These are phyloP conservation scores for Boehmeria nivea DNA, from an alignment of 306 rosid genomes.

Conservation along the genomic window DNA sequence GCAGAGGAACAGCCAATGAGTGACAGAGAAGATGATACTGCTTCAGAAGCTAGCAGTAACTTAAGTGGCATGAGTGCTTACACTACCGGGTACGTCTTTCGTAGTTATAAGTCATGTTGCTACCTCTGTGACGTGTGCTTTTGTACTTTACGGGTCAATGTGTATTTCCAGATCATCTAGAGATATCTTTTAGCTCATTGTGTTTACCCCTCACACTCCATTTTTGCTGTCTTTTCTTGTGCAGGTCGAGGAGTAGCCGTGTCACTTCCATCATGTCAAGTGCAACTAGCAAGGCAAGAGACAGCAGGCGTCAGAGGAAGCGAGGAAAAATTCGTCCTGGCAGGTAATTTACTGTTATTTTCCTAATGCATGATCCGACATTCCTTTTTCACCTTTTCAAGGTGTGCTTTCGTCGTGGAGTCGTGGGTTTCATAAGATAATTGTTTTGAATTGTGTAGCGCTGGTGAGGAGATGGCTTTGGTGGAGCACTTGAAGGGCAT, in stretches of 20 bases:
- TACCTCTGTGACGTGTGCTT: conserved; percentile 1
- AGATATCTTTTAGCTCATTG: not conserved
- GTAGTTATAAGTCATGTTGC: conserved; percentile 3
- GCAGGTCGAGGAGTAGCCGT: conserved; percentile 70
- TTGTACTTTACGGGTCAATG: not conserved
- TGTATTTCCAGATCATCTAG: not conserved
- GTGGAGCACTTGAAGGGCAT: conserved; percentile 89
- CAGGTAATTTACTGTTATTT: conserved; percentile 42
- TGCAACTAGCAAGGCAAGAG: conserved; percentile 80
- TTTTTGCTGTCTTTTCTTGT: conserved; percentile 19
- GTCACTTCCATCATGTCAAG: conserved; percentile 55
- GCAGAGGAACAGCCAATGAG: conserved; percentile 62
- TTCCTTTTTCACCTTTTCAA: too few relatives aligned
- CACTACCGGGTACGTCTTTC: conserved; percentile 70
- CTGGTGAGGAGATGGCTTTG: conserved; percentile 86
- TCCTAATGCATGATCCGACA: too few relatives aligned
- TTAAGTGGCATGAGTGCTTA: conserved; percentile 98
- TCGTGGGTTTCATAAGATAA: not conserved
- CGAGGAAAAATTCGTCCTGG: conserved; percentile 97
- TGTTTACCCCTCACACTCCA: not conserved
- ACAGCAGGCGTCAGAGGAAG: conserved; percentile 74
- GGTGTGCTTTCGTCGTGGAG: too few relatives aligned
- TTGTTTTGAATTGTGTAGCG: conserved; percentile 36
- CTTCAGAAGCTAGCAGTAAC: conserved; percentile 94
- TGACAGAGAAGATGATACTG: conserved; percentile 77